Percentiles rank a stretch among this genome's conserved stretches.
Evolutionary conservation across 2,329 filamentous ascomycete species (phyloP).

Genomic region (Scedosporium minutisporum): DNA sequence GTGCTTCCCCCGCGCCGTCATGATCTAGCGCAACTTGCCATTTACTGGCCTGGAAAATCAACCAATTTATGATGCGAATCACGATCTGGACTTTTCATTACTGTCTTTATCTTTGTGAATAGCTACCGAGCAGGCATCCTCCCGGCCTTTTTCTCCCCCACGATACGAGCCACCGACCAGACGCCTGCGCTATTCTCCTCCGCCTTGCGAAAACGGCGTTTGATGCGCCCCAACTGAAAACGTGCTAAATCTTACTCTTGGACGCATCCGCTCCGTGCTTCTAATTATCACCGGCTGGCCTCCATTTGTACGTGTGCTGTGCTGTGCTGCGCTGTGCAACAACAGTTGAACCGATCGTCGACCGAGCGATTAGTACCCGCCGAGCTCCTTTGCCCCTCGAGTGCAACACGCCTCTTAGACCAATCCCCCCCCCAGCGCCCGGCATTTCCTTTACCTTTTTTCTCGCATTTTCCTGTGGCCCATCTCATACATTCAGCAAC

Average conservation of each 20-base stretch:
- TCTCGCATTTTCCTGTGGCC: background rate
- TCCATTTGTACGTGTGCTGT: too few species aligned
- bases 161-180: background rate
- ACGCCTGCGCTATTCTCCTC: background rate
- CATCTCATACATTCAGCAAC: background rate
- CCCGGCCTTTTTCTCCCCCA: background rate
- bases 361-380: too few species aligned
- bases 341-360: too few species aligned
- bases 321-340: too few species aligned
- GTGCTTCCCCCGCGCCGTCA: background rate
- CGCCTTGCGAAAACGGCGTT: background rate
- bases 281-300: background rate
- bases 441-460: background rate
- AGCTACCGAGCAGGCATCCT: background rate
- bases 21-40: constrained; percentile 7
- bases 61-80: constrained; percentile 7
- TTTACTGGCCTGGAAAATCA: constrained; percentile 8
- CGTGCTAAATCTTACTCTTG: background rate
- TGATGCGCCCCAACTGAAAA: background rate
- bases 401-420: too few species aligned
- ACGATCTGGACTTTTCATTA: background rate
- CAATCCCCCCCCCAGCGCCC: too few species aligned
- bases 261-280: background rate
- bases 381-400: too few species aligned
- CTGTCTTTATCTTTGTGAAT: background rate